Evolutionary conservation across 805 yeast genomes (phyloP).

Genomic region (Cyberlindnera misumaiensis): DNA sequence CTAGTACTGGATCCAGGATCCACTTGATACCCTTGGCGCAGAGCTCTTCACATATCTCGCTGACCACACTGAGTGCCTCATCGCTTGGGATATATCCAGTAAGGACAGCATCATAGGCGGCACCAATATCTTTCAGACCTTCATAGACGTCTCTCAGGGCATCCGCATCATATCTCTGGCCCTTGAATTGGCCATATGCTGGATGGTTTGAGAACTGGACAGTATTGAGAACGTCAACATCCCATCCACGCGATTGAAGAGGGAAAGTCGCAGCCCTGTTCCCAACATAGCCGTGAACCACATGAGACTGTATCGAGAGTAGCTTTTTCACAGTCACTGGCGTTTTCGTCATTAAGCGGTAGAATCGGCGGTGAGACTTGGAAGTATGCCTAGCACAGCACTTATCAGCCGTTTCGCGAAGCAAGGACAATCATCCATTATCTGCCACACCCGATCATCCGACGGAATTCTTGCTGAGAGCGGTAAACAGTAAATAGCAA

Average conservation of each 20-base stretch:
- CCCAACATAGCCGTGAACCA: constrained; percentile 94
- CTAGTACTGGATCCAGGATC: constrained; percentile 87
- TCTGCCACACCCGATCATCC: too few relatives aligned
- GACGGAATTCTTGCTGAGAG: too few relatives aligned
- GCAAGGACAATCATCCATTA: too few relatives aligned
- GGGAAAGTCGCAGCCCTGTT: constrained; percentile 89
- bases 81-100: constrained; percentile 76
- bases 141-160: constrained; percentile 42
- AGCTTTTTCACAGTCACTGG: constrained; percentile 5
- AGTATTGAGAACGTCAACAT: constrained; percentile 83
- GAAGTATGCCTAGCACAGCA: too few relatives aligned
- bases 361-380: too few relatives aligned
- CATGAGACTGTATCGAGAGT: constrained; percentile 79
- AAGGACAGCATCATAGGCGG: constrained; percentile 56
- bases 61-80: constrained; percentile 45
- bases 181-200: constrained; percentile 69
- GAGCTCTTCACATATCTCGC: constrained; percentile 31
- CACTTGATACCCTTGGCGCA: constrained; percentile 36
- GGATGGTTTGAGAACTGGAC: constrained; percentile 91
- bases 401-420: too few relatives aligned
- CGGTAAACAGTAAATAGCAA: too few relatives aligned
- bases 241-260: constrained; percentile 82
- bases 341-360: constrained; percentile 1
- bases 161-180: constrained; percentile 41
- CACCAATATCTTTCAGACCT: constrained; percentile 46